Evolutionary conservation across 2,329 filamentous ascomycete species (phyloP), one percentile per base, ranked within the genome.

Genomic region (Botrytis aclada): DNA sequence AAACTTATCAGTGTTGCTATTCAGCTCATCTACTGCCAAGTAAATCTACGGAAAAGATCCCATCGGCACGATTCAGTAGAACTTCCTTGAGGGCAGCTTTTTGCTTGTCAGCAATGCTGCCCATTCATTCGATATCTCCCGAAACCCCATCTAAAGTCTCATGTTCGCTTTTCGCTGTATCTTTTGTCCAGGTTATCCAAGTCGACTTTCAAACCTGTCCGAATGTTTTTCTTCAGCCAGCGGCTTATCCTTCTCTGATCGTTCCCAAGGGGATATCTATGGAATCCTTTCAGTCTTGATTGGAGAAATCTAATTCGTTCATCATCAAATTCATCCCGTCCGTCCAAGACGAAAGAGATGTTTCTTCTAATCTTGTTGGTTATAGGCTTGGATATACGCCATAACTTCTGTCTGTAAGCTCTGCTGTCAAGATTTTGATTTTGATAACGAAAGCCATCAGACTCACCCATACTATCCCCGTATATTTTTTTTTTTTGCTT

Each of bases 201-300:
- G 32, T 60, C 7, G 18, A 60, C 37, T 1, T 9, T 3, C 25
- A 41, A 20, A 1, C 10, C 22, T 25, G 37, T 3, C 8, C 4
- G 25, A n/a, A 41, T 16, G 3, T 41, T 18, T 1, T 12, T 2
- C 20, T 62, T 5, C 0, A 62, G 20, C 5, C 0, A 4, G 12
- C 14, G 60, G 3, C 14, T 62, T 3, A 32, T 32, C 25, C 4
- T 4, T 8, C 7, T 22, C 12, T 34, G 5, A 34, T 22, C 1
- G 6, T 20, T 16, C 6, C 4, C 9, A 0, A 16, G 4, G n/a
- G 4, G 18, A 22, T 6, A 29, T 5, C 10, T 5, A 34, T 34
- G 4, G 1, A 2, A 22, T 25, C 4, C 22, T 34, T 16, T 41
- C 16, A 34, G 4, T 16, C 25, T 45, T 25, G 18, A 7, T 25